Conservation (phyloP, 2,329 filamentous ascomycete genomes). For the Phialocephala sp. region DNA sequence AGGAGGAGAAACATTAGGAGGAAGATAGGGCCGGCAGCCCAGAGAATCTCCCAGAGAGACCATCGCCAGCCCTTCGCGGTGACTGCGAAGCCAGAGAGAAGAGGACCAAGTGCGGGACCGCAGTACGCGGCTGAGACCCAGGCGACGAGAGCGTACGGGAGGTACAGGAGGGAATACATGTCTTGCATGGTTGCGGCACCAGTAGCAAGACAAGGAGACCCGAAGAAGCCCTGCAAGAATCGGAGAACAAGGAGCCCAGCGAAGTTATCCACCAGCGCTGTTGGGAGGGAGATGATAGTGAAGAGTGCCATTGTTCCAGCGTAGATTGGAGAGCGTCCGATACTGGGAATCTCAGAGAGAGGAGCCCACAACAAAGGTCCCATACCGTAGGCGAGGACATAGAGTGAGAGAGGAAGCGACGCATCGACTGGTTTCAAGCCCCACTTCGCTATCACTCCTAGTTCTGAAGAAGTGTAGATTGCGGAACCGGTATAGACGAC, state of each 20-base stretch:
- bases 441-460: constrained; percentile 58
- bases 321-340: constrained; percentile 73
- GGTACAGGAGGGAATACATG: constrained; percentile 58
- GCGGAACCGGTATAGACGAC: constrained; percentile 59
- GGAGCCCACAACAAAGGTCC: constrained; percentile 71
- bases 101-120: constrained; percentile 62
- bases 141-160: constrained; percentile 63
- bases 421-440: constrained; percentile 57
- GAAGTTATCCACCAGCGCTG: constrained; percentile 67
- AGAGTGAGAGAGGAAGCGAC: constrained; percentile 64
- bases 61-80: constrained; percentile 65
- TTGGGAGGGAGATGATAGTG: constrained; percentile 68
- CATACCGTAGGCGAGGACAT: constrained; percentile 67
- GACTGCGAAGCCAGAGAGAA: constrained; percentile 66
- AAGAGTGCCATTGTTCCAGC: constrained; percentile 72
- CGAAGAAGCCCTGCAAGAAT: constrained; percentile 71
- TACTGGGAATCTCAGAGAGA: constrained; percentile 67
- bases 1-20: constrained; percentile 66
- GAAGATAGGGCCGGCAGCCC: constrained; percentile 63
- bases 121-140: constrained; percentile 63
- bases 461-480: constrained; percentile 54
- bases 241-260: constrained; percentile 67
- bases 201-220: constrained; percentile 67
- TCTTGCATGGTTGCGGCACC: constrained; percentile 58
- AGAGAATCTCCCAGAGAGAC: constrained; percentile 68